Percentiles rank a stretch among this genome's conserved stretches.
These are phyloP conservation scores for Boehmeria nivea DNA, from an alignment of 306 rosid genomes.

Conservation along the genomic window DNA sequence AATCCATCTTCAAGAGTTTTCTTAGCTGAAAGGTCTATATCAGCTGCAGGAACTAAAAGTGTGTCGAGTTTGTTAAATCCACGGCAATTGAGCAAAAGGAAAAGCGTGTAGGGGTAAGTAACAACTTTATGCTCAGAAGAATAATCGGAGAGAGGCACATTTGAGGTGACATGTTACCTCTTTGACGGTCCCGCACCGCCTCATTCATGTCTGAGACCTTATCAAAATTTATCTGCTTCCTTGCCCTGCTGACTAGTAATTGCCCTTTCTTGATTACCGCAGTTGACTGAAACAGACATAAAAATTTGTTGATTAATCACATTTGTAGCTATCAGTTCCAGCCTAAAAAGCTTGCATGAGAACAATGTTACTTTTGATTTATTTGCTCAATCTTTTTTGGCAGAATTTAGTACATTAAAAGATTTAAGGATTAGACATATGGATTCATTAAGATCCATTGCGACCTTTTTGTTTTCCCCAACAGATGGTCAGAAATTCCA, in stretches of 20 bases:
- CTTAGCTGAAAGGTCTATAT: slow-evolving; percentile 16
- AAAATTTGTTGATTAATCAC: too few species aligned
- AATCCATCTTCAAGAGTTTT: slow-evolving; percentile 10
- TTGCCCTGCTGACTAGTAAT: slow-evolving; percentile 26
- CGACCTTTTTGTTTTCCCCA: too few species aligned
- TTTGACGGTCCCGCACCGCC: slow-evolving; percentile 31
- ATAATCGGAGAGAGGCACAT: too few species aligned
- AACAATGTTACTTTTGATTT: background rate
- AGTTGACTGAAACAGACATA: slow-evolving; percentile 27
- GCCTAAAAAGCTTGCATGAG: background rate
- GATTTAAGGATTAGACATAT: too few species aligned
- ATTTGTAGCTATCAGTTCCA: background rate
- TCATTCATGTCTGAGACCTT: slow-evolving; percentile 21
- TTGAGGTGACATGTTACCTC: slow-evolving; percentile 23
- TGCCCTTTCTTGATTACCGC: slow-evolving; percentile 36
- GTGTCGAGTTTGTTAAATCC: too few species aligned
- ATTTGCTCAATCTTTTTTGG: too few species aligned
- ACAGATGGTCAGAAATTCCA: too few species aligned
- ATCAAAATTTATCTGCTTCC: slow-evolving; percentile 24
- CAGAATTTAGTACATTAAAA: too few species aligned
- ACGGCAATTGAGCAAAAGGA: too few species aligned
- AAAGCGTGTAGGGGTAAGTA: too few species aligned
- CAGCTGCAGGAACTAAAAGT: background rate
- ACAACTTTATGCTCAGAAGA: too few species aligned
- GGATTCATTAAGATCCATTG: too few species aligned